Evolutionary conservation across 495 filamentous ascomycete species (phyloP), one percentile per base, ranked within the genome.

Genomic region (Penicillium diatomitis): DNA sequence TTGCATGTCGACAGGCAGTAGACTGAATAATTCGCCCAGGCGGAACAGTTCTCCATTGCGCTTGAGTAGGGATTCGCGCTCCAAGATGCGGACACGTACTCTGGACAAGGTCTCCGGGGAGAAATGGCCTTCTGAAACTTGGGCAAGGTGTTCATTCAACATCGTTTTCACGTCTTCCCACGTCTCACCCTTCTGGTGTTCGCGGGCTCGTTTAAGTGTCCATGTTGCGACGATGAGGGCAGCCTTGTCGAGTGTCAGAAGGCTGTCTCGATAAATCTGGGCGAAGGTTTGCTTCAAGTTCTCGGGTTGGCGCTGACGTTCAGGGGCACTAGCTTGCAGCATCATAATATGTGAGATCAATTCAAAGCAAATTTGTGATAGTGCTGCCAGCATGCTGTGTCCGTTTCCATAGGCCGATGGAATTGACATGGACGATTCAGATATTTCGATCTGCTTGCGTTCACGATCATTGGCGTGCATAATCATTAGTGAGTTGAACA

Each of bases 341-440:
- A 62, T 63, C 29, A 57, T 54, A 41, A 69, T 61, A 46, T 74
- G 70, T 8, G 69, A 64, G 44, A 74, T 65, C 1, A 73, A 57
- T 57, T 74, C 71, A 28, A 73, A 66, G 42, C 67, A 57, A 27
- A 72, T 66, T 48, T 72, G 71, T 38, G 65, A 65, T 38, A 74
- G 41, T 2, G 67, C 65, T 12, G 68, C 66, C 37, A 73, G 55
- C 11, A 62, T 49, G 10, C 64, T 60, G 35, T 67, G 68, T 6
- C 65, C 66, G 40, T 61, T 68, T 30, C 64, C 71, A 34, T 72
- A 74, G 6, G 30, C 51, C 5, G 50, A 31, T 3, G 55, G 46
- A 11, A 74, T 62, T n/a, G 55, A 63, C 34, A 73, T 70, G 0
- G 36, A 52, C 3, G 58, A 31, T 45, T 69, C 58, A 10, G 61